These are phyloP conservation scores for Diplotaxis tenuifolia DNA, from an alignment of 345 rosid genomes.

Conservation along the genomic window DNA sequence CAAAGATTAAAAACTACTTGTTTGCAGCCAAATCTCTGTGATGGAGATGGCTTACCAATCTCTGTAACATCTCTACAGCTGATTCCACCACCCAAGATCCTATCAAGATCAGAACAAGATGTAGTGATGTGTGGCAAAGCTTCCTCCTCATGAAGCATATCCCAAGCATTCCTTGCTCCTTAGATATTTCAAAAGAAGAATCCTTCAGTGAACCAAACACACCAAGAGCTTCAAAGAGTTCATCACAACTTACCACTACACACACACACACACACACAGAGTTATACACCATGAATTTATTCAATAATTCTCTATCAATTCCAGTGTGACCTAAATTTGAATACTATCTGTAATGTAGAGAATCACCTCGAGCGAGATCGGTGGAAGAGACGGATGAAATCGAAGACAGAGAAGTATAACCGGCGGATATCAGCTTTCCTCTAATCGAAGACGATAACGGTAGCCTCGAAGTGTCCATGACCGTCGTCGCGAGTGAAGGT, in stretches of 20 bases:
- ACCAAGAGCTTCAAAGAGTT: neutral
- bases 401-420: constrained; percentile 45
- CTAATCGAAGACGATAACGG: constrained; percentile 58
- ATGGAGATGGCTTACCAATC: constrained; percentile 51
- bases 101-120: constrained; percentile 76
- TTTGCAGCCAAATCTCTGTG: neutral
- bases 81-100: constrained; percentile 85
- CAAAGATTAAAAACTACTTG: neutral
- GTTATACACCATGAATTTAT: neutral
- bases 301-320: neutral
- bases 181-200: neutral
- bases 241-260: constrained; percentile 43
- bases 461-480: neutral
- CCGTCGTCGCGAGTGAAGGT: neutral
- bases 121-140: constrained; percentile 67
- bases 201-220: neutral
- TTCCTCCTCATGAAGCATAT: constrained; percentile 73
- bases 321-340: neutral
- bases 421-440: constrained; percentile 65
- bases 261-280: neutral
- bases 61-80: constrained; percentile 92
- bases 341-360: neutral
- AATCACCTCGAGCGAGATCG: constrained; percentile 59
- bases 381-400: constrained; percentile 49
- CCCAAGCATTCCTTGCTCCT: constrained; percentile 96